These are phyloP conservation scores for Podaxis carcinomalis DNA, from an alignment of 768 basidiomycete species.

Conservation along the genomic window DNA sequence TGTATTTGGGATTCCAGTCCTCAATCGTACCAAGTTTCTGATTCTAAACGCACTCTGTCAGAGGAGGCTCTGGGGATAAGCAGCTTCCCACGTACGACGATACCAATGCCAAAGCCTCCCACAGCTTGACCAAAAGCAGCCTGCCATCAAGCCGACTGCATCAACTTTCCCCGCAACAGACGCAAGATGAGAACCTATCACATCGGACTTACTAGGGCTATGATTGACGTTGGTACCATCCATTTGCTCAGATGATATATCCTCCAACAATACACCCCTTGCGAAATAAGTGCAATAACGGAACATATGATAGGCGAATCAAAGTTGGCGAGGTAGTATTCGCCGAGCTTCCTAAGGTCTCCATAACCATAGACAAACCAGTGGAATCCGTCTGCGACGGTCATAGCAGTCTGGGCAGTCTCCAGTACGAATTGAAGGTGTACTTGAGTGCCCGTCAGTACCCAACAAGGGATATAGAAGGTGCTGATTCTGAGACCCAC, in stretches of 20 bases:
- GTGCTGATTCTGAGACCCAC: not conserved
- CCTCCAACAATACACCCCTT: slow-evolving; percentile 12
- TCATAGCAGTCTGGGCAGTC: slow-evolving; percentile 5
- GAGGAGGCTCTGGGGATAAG: not conserved
- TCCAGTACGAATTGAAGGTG: slow-evolving; percentile 5
- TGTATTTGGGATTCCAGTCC: not conserved
- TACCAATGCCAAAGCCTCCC: slow-evolving; percentile 9
- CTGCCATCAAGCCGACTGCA: not conserved
- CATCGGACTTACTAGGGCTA: not conserved
- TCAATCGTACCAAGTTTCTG: slow-evolving; percentile 7
- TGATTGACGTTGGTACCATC: not conserved
- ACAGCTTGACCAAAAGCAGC: not conserved
- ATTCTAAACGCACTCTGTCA: not conserved
- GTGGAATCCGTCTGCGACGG: slow-evolving; percentile 9
- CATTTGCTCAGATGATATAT: slow-evolving; percentile 5
- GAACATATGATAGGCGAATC: slow-evolving; percentile 11
- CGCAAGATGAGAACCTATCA: not conserved
- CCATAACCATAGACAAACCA: slow-evolving; percentile 13
- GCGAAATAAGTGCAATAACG: slow-evolving; percentile 6
- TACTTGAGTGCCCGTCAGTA: not conserved
- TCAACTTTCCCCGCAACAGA: not conserved
- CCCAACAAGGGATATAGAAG: no score
- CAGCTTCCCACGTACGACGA: not conserved
- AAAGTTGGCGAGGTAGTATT: slow-evolving; percentile 9
- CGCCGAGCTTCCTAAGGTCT: slow-evolving; percentile 1